Evolutionary conservation across 75 land plant genomes (phyloP).

Genomic region (Azolla pinnata): DNA sequence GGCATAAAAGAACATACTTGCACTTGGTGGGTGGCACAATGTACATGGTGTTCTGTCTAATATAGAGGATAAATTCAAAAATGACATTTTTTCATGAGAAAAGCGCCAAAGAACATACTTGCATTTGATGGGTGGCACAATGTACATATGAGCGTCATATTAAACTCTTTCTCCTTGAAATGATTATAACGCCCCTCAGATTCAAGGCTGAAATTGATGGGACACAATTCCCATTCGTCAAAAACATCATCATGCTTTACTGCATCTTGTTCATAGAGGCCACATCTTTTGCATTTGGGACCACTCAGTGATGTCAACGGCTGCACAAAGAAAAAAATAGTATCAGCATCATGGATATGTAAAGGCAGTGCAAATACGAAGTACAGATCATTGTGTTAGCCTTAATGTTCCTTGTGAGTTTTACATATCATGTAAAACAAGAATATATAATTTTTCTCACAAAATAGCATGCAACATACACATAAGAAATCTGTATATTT

Average conservation of each 20-base stretch:
- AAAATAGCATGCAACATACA: too few relatives aligned
- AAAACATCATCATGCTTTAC: conserved; percentile 63
- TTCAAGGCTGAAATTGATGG: conserved; percentile 46
- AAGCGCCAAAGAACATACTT: background rate
- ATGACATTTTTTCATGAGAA: too few relatives aligned
- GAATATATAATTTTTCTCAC: too few relatives aligned
- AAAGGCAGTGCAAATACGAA: too few relatives aligned
- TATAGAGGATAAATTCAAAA: too few relatives aligned
- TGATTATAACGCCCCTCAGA: conserved; percentile 51
- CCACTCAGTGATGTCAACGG: conserved; percentile 59
- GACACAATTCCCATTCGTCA: conserved; percentile 97
- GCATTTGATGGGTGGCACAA: conserved; percentile 24
- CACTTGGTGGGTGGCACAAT: conserved; percentile 25
- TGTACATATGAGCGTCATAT: conserved; percentile 66
- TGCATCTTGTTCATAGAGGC: conserved; percentile 66
- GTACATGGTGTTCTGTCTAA: too few relatives aligned
- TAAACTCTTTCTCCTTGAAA: conserved; percentile 56
- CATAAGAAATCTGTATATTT: too few relatives aligned
- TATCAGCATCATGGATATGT: too few relatives aligned
- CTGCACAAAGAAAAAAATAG: conserved; percentile 41
- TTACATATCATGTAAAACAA: too few relatives aligned
- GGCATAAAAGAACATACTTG: background rate
- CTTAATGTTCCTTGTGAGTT: too few relatives aligned
- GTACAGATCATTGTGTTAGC: too few relatives aligned
- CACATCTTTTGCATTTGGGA: conserved; percentile 87